These are phyloP conservation scores for Blastobotrys ciferrii DNA, from an alignment of 1,139 yeast genomes.

Conservation along the genomic window DNA sequence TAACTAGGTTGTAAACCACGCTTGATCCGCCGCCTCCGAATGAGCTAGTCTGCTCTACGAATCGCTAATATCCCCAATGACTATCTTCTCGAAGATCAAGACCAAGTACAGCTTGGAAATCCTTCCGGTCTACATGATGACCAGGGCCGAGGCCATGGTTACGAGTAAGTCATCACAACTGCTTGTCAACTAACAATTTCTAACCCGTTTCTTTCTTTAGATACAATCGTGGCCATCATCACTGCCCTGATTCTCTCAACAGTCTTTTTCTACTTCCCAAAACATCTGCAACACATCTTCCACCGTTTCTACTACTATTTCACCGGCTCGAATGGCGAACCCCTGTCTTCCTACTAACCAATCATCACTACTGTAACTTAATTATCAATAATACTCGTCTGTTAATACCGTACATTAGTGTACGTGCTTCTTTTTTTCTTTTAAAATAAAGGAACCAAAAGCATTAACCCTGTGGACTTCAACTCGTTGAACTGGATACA, in stretches of 20 bases:
- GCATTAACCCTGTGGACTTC: too few species aligned
- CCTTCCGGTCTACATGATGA: conserved; percentile 30
- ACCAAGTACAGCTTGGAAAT: conserved; percentile 24
- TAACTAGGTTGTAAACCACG: too few species aligned
- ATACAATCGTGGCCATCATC: conserved; percentile 18
- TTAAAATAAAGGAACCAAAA: too few species aligned
- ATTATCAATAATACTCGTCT: background rate
- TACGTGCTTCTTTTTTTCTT: too few species aligned
- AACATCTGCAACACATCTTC: conserved; percentile 24
- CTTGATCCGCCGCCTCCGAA: background rate
- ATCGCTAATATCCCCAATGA: too few species aligned
- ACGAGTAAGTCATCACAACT: conserved; percentile 26
- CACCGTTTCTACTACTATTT: conserved; percentile 30
- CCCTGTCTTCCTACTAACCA: background rate
- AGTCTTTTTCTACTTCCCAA: conserved; percentile 29
- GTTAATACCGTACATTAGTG: too few species aligned
- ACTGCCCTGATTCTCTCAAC: conserved; percentile 24
- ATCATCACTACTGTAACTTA: background rate
- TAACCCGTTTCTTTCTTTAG: too few species aligned
- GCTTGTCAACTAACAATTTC: too few species aligned
- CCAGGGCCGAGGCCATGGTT: conserved; percentile 23
- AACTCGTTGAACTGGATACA: too few species aligned
- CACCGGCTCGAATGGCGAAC: conserved; percentile 14
- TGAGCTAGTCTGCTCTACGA: too few species aligned
- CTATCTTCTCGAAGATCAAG: background rate